Evolutionary conservation across 108 stramenopile species (phyloP), one percentile per base, ranked within the genome.

Genomic region (Nitzschia inconspicua): DNA sequence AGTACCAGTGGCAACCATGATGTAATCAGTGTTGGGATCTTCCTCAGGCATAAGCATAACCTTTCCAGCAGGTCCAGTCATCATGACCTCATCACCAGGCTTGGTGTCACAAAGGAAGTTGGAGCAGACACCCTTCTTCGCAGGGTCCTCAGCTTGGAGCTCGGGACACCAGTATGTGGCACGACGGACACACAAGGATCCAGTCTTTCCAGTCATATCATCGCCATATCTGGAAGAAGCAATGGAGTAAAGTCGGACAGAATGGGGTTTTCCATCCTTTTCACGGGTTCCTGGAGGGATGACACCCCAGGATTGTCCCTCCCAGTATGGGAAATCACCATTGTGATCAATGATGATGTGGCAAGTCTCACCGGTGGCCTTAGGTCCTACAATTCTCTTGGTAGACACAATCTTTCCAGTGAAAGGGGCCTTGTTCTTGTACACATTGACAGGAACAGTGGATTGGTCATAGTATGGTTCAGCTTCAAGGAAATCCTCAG

Each of bases 291-390:
- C 97, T 19, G 95, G 95, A 22, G 97, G 95, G 24, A 98, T 89
- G 24, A 98, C 96, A 59, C 97, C 97, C 88, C 89, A 96, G 22
- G 95, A 96, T 83, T 98, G 97, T 54, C 97, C 97, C 81, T 98
- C 97, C 88, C 93, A 95, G 89, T 93, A 98, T 26, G 97, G 97
- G 77, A 97, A 93, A 68, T 96, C 91, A 48, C 96, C 97, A 44
- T 90, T 80, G 86, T 98, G 97, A 48, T 95, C 93, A 81, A 98
- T 96, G 71, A 97, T 91, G 80, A 98, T 95, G 93, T 98, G 94
- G 89, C 97, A 98, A 25, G 94, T 95, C 73, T 95, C 94, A 41
- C 94, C 94, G 57, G 96, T 96, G 41, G 97, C 97, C 74, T 96
- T 78, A 48, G 94, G 88, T 46, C 97, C 97, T 23, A 98, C 97